Evolutionary conservation across 2,329 filamentous ascomycete species (phyloP).

Genomic region (Keithomyces neogunnii): DNA sequence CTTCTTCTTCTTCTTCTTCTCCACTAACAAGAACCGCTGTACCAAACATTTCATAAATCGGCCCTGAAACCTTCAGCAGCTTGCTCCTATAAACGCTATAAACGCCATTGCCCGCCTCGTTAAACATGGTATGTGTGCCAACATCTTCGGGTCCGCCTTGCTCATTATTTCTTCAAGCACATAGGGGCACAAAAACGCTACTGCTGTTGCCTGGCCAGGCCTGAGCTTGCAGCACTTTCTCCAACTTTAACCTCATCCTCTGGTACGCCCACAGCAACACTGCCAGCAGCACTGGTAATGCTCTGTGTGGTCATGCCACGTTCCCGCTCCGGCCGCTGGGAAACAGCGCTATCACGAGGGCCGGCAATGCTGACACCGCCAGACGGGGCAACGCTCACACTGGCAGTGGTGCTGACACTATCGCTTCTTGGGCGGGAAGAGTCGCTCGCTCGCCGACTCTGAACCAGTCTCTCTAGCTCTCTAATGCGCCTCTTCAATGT

Average conservation of each 20-base stretch:
- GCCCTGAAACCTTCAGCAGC: neutral
- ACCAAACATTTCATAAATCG: neutral
- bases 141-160: no score
- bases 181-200: neutral
- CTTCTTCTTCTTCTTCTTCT: neutral
- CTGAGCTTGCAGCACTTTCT: constrained; percentile 49
- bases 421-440: constrained; percentile 38
- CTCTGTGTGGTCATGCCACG: constrained; percentile 34
- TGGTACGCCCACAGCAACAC: constrained; percentile 44
- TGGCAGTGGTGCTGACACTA: constrained; percentile 45
- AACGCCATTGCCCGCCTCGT: neutral
- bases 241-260: constrained; percentile 54
- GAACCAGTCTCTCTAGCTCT: constrained; percentile 50
- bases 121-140: neutral
- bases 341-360: constrained; percentile 28
- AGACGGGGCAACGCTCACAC: constrained; percentile 30
- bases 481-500: constrained; percentile 50
- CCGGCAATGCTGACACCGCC: constrained; percentile 36
- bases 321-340: constrained; percentile 29
- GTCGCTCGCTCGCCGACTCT: constrained; percentile 39
- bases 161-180: no score
- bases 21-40: neutral
- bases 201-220: constrained; percentile 11
- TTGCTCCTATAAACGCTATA: neutral
- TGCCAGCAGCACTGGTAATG: constrained; percentile 34